Evolutionary conservation across 2,329 filamentous ascomycete genomes (phyloP).

Genomic region (Huntiella abstrusa): DNA sequence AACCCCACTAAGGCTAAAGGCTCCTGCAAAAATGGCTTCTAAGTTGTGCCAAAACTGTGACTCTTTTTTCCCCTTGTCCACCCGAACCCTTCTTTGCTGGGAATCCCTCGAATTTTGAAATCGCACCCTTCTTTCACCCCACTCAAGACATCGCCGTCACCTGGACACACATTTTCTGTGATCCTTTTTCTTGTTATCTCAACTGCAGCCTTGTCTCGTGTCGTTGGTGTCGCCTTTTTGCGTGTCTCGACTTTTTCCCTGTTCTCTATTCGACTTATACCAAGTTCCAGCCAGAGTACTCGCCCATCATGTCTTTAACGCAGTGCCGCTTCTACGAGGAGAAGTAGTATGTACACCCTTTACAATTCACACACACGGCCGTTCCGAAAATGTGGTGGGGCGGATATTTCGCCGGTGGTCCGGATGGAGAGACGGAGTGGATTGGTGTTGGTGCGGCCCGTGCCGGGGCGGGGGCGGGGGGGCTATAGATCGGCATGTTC

Average conservation of each 20-base stretch:
- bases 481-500: too few species aligned
- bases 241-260: slow-evolving; percentile 2
- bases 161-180: not conserved
- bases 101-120: slow-evolving; percentile 4
- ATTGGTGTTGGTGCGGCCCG: not conserved
- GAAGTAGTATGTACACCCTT: slow-evolving; percentile 38
- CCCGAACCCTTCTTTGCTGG: not conserved
- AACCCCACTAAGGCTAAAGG: not conserved
- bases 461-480: too few species aligned
- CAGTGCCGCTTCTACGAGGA: slow-evolving; percentile 97
- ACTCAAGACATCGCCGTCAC: not conserved
- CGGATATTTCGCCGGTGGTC: slow-evolving; percentile 23
- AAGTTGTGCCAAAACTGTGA: slow-evolving; percentile 10
- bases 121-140: slow-evolving; percentile 1
- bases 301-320: slow-evolving; percentile 69
- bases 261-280: not conserved
- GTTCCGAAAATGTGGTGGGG: not conserved
- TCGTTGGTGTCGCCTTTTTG: not conserved
- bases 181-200: not conserved
- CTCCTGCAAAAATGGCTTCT: not conserved
- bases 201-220: slow-evolving; percentile 6
- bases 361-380: too few species aligned
- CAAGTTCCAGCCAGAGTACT: slow-evolving; percentile 19
- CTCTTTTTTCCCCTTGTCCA: slow-evolving; percentile 8
- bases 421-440: not conserved